Conservation (phyloP, 148 eudicot species). For the Rhododendron simsii region DNA sequence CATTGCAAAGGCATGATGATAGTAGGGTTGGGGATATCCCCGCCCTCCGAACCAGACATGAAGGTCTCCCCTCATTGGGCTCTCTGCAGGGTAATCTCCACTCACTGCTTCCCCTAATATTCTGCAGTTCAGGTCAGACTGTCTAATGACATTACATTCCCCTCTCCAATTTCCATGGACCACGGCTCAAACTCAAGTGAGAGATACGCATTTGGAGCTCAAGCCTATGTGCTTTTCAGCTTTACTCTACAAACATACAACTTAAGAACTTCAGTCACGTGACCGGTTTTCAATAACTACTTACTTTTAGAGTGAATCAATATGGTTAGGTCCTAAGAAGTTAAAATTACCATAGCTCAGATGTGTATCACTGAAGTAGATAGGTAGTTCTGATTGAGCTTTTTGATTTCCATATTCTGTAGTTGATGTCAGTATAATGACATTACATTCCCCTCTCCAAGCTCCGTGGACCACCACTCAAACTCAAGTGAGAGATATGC, state of each 20-base stretch:
- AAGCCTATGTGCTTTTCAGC: not conserved
- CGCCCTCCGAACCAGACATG: not conserved
- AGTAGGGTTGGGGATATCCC: not conserved
- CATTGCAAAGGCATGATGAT: not conserved
- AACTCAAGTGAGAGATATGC: not conserved
- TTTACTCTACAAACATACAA: not conserved
- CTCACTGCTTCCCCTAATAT: not conserved
- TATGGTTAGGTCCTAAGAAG: not conserved
- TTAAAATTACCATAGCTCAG: not conserved
- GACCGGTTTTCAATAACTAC: not conserved
- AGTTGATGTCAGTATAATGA: constrained; percentile 7
- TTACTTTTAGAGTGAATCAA: not conserved
- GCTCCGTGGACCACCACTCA: constrained; percentile 3
- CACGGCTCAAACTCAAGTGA: not conserved
- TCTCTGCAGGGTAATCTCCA: not conserved
- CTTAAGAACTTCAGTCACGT: not conserved
- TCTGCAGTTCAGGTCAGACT: constrained; percentile 1
- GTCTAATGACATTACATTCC: not conserved
- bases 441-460: not conserved
- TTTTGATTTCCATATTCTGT: not conserved
- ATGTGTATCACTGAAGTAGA: not conserved
- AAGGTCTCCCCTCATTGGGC: not conserved
- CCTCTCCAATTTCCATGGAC: constrained; percentile 4
- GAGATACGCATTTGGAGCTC: not conserved
- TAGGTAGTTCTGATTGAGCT: not conserved